Conservation (phyloP, 2,329 filamentous ascomycete genomes). For the Karstenula rhodostoma region DNA sequence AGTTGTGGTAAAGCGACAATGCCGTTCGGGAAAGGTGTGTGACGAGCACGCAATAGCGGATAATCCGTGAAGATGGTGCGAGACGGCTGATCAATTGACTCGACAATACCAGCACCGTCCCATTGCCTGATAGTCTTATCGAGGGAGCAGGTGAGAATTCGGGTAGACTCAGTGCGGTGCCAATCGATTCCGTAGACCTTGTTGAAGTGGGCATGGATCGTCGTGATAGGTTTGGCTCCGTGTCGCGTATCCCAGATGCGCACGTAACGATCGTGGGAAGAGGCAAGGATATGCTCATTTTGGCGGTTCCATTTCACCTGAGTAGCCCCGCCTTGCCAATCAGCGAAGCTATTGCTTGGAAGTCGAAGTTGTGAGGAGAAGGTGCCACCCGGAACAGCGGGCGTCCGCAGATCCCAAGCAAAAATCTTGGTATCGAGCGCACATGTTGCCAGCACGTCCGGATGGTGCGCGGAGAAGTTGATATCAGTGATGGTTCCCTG, state of each 20-base stretch:
- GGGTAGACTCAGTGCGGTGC: conserved; percentile 78
- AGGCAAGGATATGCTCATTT: conserved; percentile 85
- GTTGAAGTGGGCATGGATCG: conserved; percentile 86
- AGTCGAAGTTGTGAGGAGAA: conserved; percentile 15
- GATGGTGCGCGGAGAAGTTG: conserved; percentile 93
- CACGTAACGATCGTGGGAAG: conserved; percentile 86
- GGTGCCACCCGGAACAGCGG: conserved; percentile 71
- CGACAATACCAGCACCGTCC: conserved; percentile 73
- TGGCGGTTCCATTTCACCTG: conserved; percentile 96
- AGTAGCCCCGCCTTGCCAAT: conserved; percentile 92
- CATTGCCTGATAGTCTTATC: conserved; percentile 94
- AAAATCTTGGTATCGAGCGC: conserved; percentile 93
- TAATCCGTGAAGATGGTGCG: conserved; percentile 83
- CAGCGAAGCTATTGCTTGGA: conserved; percentile 70
- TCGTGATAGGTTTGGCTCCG: conserved; percentile 78
- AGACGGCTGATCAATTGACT: conserved; percentile 45
- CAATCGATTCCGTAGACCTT: conserved; percentile 97
- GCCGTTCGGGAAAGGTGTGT: conserved; percentile 88
- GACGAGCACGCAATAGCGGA: conserved; percentile 88
- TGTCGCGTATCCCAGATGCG: conserved; percentile 91
- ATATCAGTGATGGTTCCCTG: conserved; percentile 93
- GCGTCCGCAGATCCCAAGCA: conserved; percentile 85
- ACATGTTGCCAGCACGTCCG: conserved; percentile 87
- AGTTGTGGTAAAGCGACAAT: conserved; percentile 92
- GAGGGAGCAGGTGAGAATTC: conserved; percentile 85